These are phyloP conservation scores for Boletus fagicola DNA, from an alignment of 768 basidiomycete genomes.

Conservation along the genomic window DNA sequence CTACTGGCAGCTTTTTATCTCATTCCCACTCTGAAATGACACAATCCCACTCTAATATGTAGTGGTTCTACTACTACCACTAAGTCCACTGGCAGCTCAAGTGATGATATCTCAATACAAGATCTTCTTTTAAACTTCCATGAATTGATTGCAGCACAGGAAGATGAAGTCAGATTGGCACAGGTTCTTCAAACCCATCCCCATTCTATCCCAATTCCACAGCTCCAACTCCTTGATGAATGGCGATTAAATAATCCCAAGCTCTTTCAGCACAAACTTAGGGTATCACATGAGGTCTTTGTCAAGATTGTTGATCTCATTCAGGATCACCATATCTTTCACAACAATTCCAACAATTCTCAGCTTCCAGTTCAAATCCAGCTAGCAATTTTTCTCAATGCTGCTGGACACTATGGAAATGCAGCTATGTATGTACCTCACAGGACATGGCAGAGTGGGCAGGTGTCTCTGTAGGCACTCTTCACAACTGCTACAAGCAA, in stretches of 20 bases:
- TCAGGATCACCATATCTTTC: not conserved
- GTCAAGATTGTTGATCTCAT: not conserved
- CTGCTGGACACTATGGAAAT: slow-evolving; percentile 24
- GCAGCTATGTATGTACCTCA: slow-evolving; percentile 2
- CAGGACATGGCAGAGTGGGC: slow-evolving; percentile 24
- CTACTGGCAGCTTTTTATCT: not conserved
- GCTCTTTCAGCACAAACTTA: not conserved
- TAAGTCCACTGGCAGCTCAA: not conserved
- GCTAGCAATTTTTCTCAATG: slow-evolving; percentile 27
- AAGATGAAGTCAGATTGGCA: not conserved
- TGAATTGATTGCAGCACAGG: not conserved
- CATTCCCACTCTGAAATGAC: not conserved
- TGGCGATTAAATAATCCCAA: not conserved
- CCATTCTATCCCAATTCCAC: not conserved
- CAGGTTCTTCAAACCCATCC: not conserved
- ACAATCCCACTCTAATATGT: not conserved
- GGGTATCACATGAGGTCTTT: not conserved
- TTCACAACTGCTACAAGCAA: slow-evolving; percentile 17
- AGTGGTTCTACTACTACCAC: too few relatives aligned
- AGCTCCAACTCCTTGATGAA: not conserved
- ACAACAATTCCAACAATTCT: too few relatives aligned
- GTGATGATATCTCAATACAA: not conserved
- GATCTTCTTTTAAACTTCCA: not conserved
- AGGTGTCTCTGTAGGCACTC: slow-evolving; percentile 18
- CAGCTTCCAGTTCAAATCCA: slow-evolving; percentile 30